Conservation (phyloP, 495 filamentous ascomycete genomes). For the Pseudoneurospora amorphoporcata region DNA sequence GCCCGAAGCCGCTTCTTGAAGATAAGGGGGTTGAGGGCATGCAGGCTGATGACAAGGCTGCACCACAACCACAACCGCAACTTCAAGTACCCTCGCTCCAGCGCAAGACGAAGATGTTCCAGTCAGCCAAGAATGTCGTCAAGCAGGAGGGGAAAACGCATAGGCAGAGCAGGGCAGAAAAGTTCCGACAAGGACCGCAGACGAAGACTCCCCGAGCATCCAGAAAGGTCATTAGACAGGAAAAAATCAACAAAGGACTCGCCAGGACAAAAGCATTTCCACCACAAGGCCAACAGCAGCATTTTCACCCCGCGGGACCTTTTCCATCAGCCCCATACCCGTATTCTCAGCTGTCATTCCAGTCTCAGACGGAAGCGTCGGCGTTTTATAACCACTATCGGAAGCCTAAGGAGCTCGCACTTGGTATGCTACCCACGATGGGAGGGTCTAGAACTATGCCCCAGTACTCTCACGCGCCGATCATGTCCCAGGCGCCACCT, state of each 20-base stretch:
- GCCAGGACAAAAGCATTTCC: neutral
- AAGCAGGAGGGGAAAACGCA: neutral
- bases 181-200: neutral
- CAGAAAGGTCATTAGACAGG: neutral
- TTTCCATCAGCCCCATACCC: neutral
- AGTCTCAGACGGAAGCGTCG: neutral
- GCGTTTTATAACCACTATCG: neutral
- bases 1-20: neutral
- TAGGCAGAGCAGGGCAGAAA: neutral
- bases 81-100: neutral
- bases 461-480: neutral
- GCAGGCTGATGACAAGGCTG: neutral
- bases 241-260: neutral
- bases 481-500: neutral
- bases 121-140: neutral
- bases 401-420: neutral
- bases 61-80: neutral
- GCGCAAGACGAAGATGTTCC: neutral
- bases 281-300: neutral
- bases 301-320: neutral
- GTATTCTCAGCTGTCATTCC: neutral
- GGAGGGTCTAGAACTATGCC: neutral
- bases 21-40: neutral
- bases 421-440: neutral
- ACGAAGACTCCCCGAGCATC: neutral